A percentile compares a stretch with the other conserved stretches of the same genome.
Conservation (phyloP, 1,284 basidiomycete genomes). For the Cryptococcus wingfieldii region DNA sequence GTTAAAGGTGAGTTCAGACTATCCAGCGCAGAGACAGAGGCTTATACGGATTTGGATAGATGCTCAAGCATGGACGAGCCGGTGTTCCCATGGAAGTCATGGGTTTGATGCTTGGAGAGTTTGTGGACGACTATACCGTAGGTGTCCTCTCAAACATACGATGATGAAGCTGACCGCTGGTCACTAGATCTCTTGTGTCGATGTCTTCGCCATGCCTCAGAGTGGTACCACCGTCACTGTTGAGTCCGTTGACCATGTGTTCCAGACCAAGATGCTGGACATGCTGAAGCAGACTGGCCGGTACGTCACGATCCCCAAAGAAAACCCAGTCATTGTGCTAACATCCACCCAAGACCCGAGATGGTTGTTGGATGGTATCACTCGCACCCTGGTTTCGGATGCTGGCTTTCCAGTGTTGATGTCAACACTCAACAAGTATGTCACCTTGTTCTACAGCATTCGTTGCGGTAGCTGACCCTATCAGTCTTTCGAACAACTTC, state of each 20-base stretch:
- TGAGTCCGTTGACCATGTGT: conserved; percentile 98
- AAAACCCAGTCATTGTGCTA: not conserved
- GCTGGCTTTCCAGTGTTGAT: conserved; percentile 98
- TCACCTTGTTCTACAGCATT: not conserved
- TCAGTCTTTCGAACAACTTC: conserved; percentile 94
- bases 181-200: conserved; percentile 68
- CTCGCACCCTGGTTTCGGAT: conserved; percentile 98
- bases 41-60: conserved; percentile 56
- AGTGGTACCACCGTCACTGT: conserved; percentile 98
- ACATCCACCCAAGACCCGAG: conserved; percentile 65
- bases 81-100: conserved; percentile 99
- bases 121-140: conserved; percentile 97
- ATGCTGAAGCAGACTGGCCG: conserved; percentile 99
- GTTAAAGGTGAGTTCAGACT: conserved; percentile 64
- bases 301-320: conserved; percentile 52
- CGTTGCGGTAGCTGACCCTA: not conserved
- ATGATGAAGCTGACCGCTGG: not conserved
- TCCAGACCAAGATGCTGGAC: conserved; percentile 97
- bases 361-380: conserved; percentile 99
- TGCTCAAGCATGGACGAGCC: conserved; percentile 98
- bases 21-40: not conserved
- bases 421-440: conserved; percentile 96
- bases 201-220: conserved; percentile 99
- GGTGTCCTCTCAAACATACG: conserved; percentile 7
- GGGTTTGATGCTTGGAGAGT: conserved; percentile 98